These are phyloP conservation scores for Actinomucor elegans DNA, from an alignment of 371 early-diverging fungal species.

Conservation along the genomic window DNA sequence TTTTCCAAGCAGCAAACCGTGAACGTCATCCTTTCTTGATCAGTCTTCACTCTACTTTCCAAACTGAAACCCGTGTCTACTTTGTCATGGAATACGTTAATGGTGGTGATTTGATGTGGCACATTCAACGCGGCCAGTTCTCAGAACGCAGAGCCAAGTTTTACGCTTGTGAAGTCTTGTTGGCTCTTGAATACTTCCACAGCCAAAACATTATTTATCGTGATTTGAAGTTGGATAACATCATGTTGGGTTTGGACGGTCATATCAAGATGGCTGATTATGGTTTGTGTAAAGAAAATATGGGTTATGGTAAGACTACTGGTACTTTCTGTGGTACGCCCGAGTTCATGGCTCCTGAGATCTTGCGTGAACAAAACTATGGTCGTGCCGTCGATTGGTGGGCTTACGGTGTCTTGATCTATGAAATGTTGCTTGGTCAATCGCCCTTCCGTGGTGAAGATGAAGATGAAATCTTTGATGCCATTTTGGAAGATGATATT, in stretches of 20 bases:
- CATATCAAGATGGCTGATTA: constrained; percentile 99
- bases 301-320: constrained; percentile 80
- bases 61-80: constrained; percentile 89
- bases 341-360: constrained; percentile 99
- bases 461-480: constrained; percentile 94
- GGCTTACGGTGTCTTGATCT: constrained; percentile 98
- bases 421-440: constrained; percentile 94
- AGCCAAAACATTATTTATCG: constrained; percentile 92
- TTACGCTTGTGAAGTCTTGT: constrained; percentile 94
- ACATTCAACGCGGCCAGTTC: constrained; percentile 87
- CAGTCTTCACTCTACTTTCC: constrained; percentile 95
- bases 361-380: constrained; percentile 90
- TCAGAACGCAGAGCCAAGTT: constrained; percentile 90
- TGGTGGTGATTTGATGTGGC: constrained; percentile 99
- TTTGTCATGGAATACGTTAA: constrained; percentile 99
- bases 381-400: constrained; percentile 98
- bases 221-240: constrained; percentile 98
- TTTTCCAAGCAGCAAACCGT: constrained; percentile 85
- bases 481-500: constrained; percentile 91
- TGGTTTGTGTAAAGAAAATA: constrained; percentile 96
- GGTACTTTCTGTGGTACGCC: constrained; percentile 99
- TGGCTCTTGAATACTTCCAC: constrained; percentile 97
- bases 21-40: constrained; percentile 96
- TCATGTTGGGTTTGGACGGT: constrained; percentile 88
- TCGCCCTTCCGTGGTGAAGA: constrained; percentile 94